Evolutionary conservation across 2,329 filamentous ascomycete genomes (phyloP), one percentile per base, ranked within the genome.

Genomic region (Neofusicoccum laricinum): DNA sequence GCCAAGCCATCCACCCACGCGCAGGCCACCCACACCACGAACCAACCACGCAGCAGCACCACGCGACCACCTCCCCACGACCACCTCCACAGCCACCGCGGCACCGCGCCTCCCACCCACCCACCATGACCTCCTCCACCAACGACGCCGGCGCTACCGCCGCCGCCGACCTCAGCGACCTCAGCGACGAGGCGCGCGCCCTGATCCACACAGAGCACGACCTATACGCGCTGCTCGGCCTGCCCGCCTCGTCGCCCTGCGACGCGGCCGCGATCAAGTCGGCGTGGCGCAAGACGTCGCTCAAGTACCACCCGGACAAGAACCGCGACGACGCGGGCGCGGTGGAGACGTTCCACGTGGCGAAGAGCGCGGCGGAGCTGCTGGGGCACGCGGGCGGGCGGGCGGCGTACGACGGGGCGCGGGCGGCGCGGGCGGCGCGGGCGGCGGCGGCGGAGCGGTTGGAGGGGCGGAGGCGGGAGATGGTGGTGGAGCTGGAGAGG

Each of bases 301-400:
- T 97, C n/a, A 92, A 92, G 72, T 92, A 93, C 81, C 94, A 98
- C 76, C 94, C 94, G 0, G 94, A 98, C 83, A 97, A 97, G 79
- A 88, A 93, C 63, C 86, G 86, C 61, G 75, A 76, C 69, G 74
- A 80, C 65, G 77, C 79, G 4, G 79, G 79, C 70, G 92, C 95
- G 69, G 84, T 91, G 50, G 88, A 89, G 64, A 91, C 90, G 72
- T 98, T 96, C 81, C 91, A 97, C 76, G 83, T 90, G 1, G 88
- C 96, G 65, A 90, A 93, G 72, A 90, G 90, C 67, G 93, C 92
- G n/a, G 88, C 92, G 73, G 92, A 96, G 77, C 86, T 97, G 1
- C 86, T 98, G 2, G 85, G 87, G 32, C 89, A 93, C 68, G 78
- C 86, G 0, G 85, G 84, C 14, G 85, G 92, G 41, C 90, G 92